Conservation (phyloP, 495 filamentous ascomycete species). For the Aspergillus wentii region DNA sequence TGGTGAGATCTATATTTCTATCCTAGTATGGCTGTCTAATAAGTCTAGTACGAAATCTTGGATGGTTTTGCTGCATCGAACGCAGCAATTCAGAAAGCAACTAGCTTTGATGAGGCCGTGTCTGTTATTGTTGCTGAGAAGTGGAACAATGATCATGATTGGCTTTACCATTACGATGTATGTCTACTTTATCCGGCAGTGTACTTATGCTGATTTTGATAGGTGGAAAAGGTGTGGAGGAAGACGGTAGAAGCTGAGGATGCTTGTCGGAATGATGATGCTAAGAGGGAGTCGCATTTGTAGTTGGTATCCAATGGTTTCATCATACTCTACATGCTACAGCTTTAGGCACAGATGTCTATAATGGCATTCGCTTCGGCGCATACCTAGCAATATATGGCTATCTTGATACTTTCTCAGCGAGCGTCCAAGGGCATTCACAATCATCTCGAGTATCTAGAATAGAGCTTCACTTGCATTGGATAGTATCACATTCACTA, state of each 20-base stretch:
- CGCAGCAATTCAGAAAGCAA: not conserved
- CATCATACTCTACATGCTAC: no score
- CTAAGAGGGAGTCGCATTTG: no score
- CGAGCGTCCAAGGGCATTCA: no score
- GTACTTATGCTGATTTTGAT: no score
- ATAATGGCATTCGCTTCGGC: no score
- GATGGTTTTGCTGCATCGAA: slow-evolving; percentile 9
- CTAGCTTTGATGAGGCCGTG: slow-evolving; percentile 9
- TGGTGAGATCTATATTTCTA: slow-evolving; percentile 3
- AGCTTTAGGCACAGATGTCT: no score
- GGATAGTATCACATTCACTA: no score
- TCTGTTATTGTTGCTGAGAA: slow-evolving; percentile 1
- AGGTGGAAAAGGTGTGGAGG: slow-evolving; percentile 14
- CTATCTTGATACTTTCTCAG: no score
- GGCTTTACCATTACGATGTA: slow-evolving; percentile 15
- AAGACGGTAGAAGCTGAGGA: slow-evolving; percentile 8
- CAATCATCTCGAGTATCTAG: no score
- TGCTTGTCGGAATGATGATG: slow-evolving; percentile 2
- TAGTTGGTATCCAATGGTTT: no score
- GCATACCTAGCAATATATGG: no score
- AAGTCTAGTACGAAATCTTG: slow-evolving; percentile 13
- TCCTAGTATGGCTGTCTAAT: not conserved
- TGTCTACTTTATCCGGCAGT: not conserved
- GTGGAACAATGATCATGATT: slow-evolving; percentile 6
- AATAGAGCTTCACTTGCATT: no score